Base-by-base conservation (phyloP, 306 rosid genomes). In the Rosa rugosa region DNA sequence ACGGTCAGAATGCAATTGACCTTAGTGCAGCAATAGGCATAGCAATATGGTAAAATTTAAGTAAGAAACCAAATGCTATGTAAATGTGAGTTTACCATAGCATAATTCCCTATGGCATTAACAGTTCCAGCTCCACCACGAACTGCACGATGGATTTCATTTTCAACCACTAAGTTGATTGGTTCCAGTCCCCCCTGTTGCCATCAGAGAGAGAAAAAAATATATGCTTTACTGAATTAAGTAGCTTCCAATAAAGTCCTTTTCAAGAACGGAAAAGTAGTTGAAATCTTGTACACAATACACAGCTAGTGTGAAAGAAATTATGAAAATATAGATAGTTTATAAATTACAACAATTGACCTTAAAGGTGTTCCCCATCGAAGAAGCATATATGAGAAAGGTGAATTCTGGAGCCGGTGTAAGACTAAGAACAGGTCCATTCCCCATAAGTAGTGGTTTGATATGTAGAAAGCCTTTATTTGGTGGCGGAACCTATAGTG, bases 71-170 rank as follows among this genome's bases (percentile, higher is more conserved):
- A 44, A 60, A 18, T 36, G 2, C 44, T 44, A 42, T 42, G 11
- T 56, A 40, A 42, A 18, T 25, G 50, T 4, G 23, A 1, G 38
- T 17, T 69, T 44, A 78, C 81, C 53, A 59, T 22, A 69, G 75
- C 70, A 69, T 69, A 78, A 53, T 78, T 77, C 45, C 81, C 75
- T 41, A 78, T 54, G 51, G 69, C 81, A 25, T 69, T 69, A 4
- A 69, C 57, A 27, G 70, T 69, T 56, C 81, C 81, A 69, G 46
- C 62, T 18, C 76, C 76, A 25, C 81, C 75, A 53, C 1, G 60
- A 12, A 69, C 76, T 69, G 75, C 46, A 7, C 68, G 59, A 16
- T 77, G 75, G 22, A 57, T 78, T 78, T 27, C 69, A 45, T 25
- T 41, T 69, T 44, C 59, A 56, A 56, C 27, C 36, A 42, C 69